Conservation (phyloP, 2,329 filamentous ascomycete species). For the Pleurostoma richardsiae region DNA sequence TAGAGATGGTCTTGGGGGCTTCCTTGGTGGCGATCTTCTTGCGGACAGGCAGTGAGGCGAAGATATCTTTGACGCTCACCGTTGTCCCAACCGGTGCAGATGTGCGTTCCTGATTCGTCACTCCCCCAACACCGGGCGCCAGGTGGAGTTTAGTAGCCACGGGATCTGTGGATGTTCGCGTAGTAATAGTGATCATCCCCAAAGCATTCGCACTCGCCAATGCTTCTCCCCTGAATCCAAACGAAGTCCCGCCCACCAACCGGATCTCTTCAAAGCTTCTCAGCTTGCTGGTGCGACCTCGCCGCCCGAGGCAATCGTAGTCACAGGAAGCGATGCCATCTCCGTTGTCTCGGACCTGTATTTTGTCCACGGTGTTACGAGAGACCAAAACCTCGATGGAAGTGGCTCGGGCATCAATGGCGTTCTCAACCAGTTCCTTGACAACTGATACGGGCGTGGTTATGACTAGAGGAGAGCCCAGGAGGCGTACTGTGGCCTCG, state of each 20-base stretch:
- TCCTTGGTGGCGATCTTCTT: slow-evolving; percentile 53
- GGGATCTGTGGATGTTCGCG: slow-evolving; percentile 55
- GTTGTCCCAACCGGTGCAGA: slow-evolving; percentile 65
- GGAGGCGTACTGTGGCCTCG: slow-evolving; percentile 41
- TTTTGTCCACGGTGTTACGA: slow-evolving; percentile 60
- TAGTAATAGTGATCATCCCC: slow-evolving; percentile 56
- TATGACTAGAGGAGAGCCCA: slow-evolving; percentile 58
- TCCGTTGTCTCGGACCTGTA: slow-evolving; percentile 72
- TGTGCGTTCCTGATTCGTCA: slow-evolving; percentile 26
- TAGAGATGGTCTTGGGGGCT: slow-evolving; percentile 48
- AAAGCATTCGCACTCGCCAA: slow-evolving; percentile 61
- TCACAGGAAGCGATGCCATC: slow-evolving; percentile 61
- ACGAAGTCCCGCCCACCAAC: slow-evolving; percentile 47
- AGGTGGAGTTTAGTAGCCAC: slow-evolving; percentile 49
- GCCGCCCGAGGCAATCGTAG: slow-evolving; percentile 55
- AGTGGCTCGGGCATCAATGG: slow-evolving; percentile 66
- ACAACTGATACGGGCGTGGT: slow-evolving; percentile 56
- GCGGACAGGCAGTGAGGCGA: slow-evolving; percentile 58
- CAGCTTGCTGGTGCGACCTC: slow-evolving; percentile 72
- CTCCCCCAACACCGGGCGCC: slow-evolving; percentile 30
- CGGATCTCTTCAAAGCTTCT: slow-evolving; percentile 57
- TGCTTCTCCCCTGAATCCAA: slow-evolving; percentile 76
- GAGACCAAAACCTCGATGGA: slow-evolving; percentile 61
- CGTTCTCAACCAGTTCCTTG: slow-evolving; percentile 76
- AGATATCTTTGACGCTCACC: slow-evolving; percentile 54